Conservation (phyloP, 768 basidiomycete species). For the Phylloporus arenicola region DNA sequence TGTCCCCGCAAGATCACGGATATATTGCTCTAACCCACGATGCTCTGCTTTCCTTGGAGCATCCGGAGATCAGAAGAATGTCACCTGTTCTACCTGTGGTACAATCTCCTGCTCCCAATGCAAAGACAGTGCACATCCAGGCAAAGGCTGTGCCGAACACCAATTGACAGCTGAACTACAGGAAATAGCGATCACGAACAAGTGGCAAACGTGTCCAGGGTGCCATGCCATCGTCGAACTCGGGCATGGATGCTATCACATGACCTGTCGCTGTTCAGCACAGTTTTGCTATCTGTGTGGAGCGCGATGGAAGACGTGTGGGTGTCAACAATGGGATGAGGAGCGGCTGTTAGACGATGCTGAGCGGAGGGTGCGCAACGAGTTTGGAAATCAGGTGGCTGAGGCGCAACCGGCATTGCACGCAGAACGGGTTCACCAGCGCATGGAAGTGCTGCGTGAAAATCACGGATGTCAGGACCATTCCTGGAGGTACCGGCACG, state of each 20-base stretch:
- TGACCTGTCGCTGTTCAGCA: constrained; percentile 46
- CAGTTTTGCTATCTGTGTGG: constrained; percentile 68
- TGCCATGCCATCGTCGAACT: constrained; percentile 56
- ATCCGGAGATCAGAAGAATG: constrained; percentile 13
- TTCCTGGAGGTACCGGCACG: constrained; percentile 40
- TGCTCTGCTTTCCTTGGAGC: constrained; percentile 54
- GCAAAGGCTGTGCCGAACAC: constrained; percentile 39
- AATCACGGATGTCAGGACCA: constrained; percentile 52
- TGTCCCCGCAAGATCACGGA: constrained; percentile 35
- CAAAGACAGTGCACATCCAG: constrained; percentile 42
- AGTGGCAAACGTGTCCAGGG: constrained; percentile 62
- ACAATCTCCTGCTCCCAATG: constrained; percentile 42
- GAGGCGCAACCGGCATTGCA: constrained; percentile 13
- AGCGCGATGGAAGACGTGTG: constrained; percentile 55
- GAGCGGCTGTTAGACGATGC: constrained; percentile 27
- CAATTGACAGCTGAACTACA: constrained; percentile 37
- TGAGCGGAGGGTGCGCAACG: constrained; percentile 19
- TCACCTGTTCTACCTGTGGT: constrained; percentile 40
- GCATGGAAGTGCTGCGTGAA: constrained; percentile 36
- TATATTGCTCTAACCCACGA: constrained; percentile 45
- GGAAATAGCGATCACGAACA: constrained; percentile 39
- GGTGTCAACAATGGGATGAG: constrained; percentile 64
- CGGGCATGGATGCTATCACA: constrained; percentile 55
- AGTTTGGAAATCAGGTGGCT: constrained; percentile 17
- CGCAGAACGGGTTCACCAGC: constrained; percentile 14